These are phyloP conservation scores for Iodosphaeria phyllophila DNA, from an alignment of 2,329 filamentous ascomycete genomes.

Conservation along the genomic window DNA sequence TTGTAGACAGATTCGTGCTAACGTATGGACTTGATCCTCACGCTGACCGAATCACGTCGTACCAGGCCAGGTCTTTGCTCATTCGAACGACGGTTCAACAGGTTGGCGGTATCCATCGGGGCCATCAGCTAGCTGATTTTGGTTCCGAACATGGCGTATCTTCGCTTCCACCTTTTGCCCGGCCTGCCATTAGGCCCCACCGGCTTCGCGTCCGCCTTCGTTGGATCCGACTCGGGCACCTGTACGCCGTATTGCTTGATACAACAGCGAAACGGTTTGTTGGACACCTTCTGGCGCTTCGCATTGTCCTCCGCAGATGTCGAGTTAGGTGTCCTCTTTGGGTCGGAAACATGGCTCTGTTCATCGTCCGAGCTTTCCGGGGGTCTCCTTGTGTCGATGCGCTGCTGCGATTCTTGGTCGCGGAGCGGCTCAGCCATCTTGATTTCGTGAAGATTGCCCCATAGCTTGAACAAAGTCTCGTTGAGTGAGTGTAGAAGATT, in stretches of 20 bases:
- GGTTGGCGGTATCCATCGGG: no score
- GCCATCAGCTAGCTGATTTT: no score
- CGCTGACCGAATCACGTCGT: no score
- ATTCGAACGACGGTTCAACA: no score
- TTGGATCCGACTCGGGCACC: slow-evolving; percentile 18
- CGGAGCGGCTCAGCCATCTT: slow-evolving; percentile 23
- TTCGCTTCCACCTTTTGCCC: slow-evolving; percentile 36
- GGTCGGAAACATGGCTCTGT: no score
- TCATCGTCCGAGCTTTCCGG: slow-evolving; percentile 16
- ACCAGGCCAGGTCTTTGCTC: no score
- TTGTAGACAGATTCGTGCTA: no score
- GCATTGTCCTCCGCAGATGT: background rate
- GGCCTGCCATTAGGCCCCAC: no score
- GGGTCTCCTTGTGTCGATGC: slow-evolving; percentile 13
- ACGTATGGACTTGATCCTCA: no score
- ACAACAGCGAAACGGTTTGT: slow-evolving; percentile 49
- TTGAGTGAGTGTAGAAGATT: slow-evolving; percentile 32
- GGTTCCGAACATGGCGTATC: slow-evolving; percentile 47
- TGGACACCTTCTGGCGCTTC: slow-evolving; percentile 17
- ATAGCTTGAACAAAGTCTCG: slow-evolving; percentile 58
- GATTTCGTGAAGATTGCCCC: slow-evolving; percentile 68
- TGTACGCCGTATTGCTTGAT: slow-evolving; percentile 51
- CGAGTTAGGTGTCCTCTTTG: slow-evolving; percentile 4
- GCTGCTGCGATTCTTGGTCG: slow-evolving; percentile 8
- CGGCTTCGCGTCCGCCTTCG: slow-evolving; percentile 25